Evolutionary conservation across 1,139 yeast genomes (phyloP), one percentile per base, ranked within the genome.

Genomic region (Hanseniaspora sp.): DNA sequence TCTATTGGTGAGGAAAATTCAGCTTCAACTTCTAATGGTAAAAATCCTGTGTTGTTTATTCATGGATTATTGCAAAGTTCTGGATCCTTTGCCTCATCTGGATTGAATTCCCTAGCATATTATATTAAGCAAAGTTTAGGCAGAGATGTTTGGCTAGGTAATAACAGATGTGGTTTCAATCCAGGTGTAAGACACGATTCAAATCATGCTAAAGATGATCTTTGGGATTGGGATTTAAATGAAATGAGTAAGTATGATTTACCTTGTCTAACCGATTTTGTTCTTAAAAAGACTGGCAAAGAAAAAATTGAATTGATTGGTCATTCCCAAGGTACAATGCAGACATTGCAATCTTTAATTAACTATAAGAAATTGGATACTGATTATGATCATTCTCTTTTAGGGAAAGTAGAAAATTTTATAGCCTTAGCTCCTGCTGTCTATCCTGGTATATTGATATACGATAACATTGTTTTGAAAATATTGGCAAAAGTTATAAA

Each of bases 241-340:
- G 92, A 85, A 54, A 78, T 92, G 80, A 94, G 92, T 0, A 74
- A 75, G 57, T 77, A 73, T 59, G 98, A 92, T 66, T 67, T 92
- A 47, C 84, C 95, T 0, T 75, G 87, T 35, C 70, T 90, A 67
- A 73, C 90, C 17, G 77, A 81, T 40, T 75, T 77, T 57, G 83
- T 90, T 1, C 67, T 79, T 44, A 66, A 71, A 30, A 64, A 70
- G 39, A 68, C 77, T 0, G 55, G 57, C 12, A 59, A 56, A 11
- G 63, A 69, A 7, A 78, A 82, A 61, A 64, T 88, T 15, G 74
- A 83, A 0, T 68, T 90, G 33, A 74, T 83, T 11, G 90, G 90
- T 0, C 98, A 92, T 64, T 86, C 95, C 29, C 98, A 92, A 68
- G 97, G 97, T 1, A 87, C 96, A 3, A 79, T 96, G 0, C 95